Base-by-base conservation (phyloP, 176 grass and related monocot genomes). In the Ampelocalamus luodianensis region DNA sequence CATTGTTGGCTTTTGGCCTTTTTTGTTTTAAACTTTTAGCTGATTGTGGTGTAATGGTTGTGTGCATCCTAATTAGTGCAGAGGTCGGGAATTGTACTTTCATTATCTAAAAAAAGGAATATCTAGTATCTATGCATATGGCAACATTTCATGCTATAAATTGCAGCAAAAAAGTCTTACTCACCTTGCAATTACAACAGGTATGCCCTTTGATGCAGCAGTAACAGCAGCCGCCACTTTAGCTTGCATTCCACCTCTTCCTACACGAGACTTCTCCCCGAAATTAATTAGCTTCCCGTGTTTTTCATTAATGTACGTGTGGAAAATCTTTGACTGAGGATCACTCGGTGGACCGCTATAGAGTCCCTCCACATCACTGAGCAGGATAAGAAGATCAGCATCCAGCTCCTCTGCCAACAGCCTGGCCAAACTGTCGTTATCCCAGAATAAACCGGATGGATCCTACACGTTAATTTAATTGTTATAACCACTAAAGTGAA, bases 191-290 rank as follows among this genome's bases (percentile, higher is more conserved):
- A 99, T 96, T 50, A 99, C 90, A 82, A 94, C 97, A 78, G 97
- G 97, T 87, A 84, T 87, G 29, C 93, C 93, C 79, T 89, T 89
- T 54, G 86, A 86, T 84, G 97, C 90, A 86, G 93, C 77, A 86
- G 64, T 88, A 75, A 88, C 73, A 76, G 97, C 93, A 62, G 97
- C 93, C 18, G 91, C 85, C 39, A 99, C 97, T 84, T 99, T 99
- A 83, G 97, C 97, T 83, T 92, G 92, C 97, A 99, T 99, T 45
- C 97, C 97, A 64, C 97, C 97, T 80, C 93, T 95, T 71, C 97
- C 97, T n/a, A 96, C 92, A 72, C 82, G 88, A 29, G 97, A 99
- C 62, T 99, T 99, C 78, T 96, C 92, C 74, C 97, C 97, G 22
- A 99, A 99, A 72, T 85, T 99, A 84, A 99, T 93, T 87, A 84